A percentile compares a stretch with the other conserved stretches of the same genome.
Conservation (phyloP, 2,329 filamentous ascomycete genomes). For the Stagonosporopsis tanaceti region DNA sequence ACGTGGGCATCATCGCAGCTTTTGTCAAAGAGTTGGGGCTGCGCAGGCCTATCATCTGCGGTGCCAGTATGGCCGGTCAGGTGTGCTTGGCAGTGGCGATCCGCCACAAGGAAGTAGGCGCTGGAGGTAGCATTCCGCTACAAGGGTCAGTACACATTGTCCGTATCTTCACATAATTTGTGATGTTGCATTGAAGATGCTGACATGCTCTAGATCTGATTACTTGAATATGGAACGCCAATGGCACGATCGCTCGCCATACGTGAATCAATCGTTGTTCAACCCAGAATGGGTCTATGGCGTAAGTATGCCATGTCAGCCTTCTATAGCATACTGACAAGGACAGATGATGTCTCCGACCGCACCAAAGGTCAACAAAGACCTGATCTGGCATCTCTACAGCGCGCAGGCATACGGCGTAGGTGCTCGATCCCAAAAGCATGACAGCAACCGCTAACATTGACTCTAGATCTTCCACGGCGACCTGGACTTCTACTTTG, state of each 20-base stretch:
- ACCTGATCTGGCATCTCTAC: constrained; percentile 61
- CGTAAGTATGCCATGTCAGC: constrained; percentile 19
- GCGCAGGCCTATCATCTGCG: constrained; percentile 58
- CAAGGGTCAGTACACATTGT: constrained; percentile 47
- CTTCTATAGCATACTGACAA: constrained; percentile 6
- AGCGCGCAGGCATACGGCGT: constrained; percentile 59
- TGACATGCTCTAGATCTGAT: constrained; percentile 38
- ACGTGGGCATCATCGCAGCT: constrained; percentile 56
- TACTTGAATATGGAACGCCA: constrained; percentile 55
- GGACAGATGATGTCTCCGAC: constrained; percentile 57
- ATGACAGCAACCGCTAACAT: background rate
- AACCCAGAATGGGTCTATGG: constrained; percentile 60
- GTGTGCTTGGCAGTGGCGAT: constrained; percentile 59
- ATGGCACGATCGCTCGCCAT: constrained; percentile 57
- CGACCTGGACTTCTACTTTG: constrained; percentile 61
- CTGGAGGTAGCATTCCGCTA: constrained; percentile 56
- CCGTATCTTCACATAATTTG: too few relatives aligned
- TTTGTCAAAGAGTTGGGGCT: constrained; percentile 56
- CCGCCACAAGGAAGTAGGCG: constrained; percentile 56
- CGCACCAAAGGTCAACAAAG: constrained; percentile 55
- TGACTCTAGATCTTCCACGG: constrained; percentile 56
- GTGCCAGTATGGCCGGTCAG: constrained; percentile 61
- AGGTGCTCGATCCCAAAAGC: constrained; percentile 1
- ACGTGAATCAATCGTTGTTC: constrained; percentile 58
- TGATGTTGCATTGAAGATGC: constrained; percentile 21